Percentiles rank a stretch among this genome's conserved stretches.
These are phyloP conservation scores for Phytophthora nicotianae DNA, from an alignment of 352 stramenopile genomes.

Conservation along the genomic window DNA sequence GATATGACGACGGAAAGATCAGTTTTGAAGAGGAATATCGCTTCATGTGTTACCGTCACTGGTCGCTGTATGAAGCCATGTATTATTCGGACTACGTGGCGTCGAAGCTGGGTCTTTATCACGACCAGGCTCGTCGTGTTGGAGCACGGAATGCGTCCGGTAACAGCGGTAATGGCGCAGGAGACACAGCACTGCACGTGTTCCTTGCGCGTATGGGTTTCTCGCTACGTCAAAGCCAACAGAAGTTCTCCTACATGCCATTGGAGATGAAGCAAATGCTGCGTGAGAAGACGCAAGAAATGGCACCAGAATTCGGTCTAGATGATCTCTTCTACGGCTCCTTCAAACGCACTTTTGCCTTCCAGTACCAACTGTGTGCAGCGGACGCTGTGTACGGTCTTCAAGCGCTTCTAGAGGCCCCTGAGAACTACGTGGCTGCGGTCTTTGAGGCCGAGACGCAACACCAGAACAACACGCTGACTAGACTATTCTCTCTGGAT, in stretches of 20 bases:
- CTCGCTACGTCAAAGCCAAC: conserved; percentile 94
- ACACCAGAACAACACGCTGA: conserved; percentile 48
- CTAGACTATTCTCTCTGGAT: conserved; percentile 45
- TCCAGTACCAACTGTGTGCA: conserved; percentile 94
- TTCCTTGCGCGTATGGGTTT: conserved; percentile 98
- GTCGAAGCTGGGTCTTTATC: conserved; percentile 84
- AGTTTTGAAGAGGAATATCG: conserved; percentile 92
- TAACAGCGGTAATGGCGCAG: conserved; percentile 33
- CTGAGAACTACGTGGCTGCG: conserved; percentile 64
- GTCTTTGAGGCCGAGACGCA: conserved; percentile 75
- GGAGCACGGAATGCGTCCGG: conserved; percentile 60
- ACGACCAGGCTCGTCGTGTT: conserved; percentile 66
- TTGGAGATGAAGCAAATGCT: conserved; percentile 92
- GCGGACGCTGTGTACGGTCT: conserved; percentile 95
- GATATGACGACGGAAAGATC: conserved; percentile 85
- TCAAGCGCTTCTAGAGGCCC: conserved; percentile 93
- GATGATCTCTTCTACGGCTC: conserved; percentile 97
- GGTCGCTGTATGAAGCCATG: conserved; percentile 95
- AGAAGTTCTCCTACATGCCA: conserved; percentile 97
- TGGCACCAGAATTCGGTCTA: conserved; percentile 94
- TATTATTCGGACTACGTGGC: conserved; percentile 96
- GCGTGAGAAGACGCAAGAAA: conserved; percentile 91
- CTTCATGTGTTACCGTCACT: conserved; percentile 97
- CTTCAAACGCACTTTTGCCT: conserved; percentile 95
- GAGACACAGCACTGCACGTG: conserved; percentile 87